Evolutionary conservation across 805 yeast species (phyloP).

Genomic region (Metschnikowia peoriensis): DNA sequence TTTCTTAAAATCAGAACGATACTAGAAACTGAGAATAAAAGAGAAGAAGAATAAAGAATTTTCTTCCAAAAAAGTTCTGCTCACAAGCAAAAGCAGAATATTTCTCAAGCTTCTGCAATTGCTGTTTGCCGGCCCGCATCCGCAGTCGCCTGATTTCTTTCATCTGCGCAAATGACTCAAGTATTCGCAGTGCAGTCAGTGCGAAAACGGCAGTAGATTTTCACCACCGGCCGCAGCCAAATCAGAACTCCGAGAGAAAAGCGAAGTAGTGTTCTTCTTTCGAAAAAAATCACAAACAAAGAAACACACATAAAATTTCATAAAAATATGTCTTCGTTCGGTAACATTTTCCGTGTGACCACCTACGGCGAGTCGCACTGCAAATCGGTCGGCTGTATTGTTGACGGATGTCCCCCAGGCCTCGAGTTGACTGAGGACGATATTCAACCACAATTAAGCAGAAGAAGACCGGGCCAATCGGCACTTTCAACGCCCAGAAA

Average conservation of each 20-base stretch:
- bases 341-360: conserved; percentile 60
- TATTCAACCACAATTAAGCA: conserved; percentile 90
- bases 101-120: neutral
- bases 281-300: neutral
- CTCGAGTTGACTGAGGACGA: conserved; percentile 80
- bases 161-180: conserved; percentile 6
- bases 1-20: too few relatives aligned
- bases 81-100: neutral
- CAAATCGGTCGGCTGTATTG: conserved; percentile 95
- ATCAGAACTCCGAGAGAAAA: too few relatives aligned
- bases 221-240: too few relatives aligned
- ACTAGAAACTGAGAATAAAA: neutral
- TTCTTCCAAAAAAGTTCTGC: neutral
- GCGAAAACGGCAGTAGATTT: neutral
- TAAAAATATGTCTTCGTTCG: conserved; percentile 40
- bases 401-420: conserved; percentile 98
- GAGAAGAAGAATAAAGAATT: neutral
- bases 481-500: conserved; percentile 91
- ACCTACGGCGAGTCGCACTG: conserved; percentile 99
- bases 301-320: neutral
- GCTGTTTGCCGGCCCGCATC: neutral
- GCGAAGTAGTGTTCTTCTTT: too few relatives aligned
- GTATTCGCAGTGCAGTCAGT: neutral
- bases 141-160: neutral
- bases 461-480: conserved; percentile 98